These are phyloP conservation scores for Monocercomonoides exilis DNA, from an alignment of 78 protist species.

Conservation along the genomic window DNA sequence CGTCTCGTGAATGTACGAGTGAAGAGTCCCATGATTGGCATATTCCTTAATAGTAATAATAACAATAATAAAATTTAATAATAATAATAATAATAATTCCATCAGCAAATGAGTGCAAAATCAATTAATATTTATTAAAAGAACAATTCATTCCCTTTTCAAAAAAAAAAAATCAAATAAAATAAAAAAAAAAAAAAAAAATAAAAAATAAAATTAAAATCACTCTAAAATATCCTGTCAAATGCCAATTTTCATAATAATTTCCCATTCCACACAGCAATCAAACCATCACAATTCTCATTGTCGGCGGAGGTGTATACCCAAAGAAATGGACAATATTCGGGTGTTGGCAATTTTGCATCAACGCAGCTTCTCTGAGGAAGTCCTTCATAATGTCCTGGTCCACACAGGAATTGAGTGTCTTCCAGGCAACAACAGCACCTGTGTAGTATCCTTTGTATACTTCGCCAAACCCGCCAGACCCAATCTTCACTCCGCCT, in stretches of 20 bases:
- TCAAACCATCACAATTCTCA: slow-evolving; percentile 1
- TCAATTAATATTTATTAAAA: no score
- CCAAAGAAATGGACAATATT: background rate
- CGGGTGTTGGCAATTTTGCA: background rate
- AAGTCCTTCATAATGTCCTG: background rate
- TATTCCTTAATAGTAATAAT: background rate
- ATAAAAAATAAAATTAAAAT: no score
- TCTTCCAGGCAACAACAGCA: background rate
- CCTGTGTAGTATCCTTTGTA: background rate
- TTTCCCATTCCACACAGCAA: no score
- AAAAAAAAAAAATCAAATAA: no score
- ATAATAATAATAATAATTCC: no score
- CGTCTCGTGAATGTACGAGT: background rate
- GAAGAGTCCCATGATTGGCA: background rate
- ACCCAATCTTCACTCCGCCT: background rate
- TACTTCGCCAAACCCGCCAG: slow-evolving; percentile 10
- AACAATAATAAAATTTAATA: no score
- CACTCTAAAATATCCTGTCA: no score
- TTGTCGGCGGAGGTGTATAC: background rate
- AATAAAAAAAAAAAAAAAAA: no score
- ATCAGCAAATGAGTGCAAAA: no score
- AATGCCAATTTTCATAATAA: no score
- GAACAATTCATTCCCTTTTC: no score
- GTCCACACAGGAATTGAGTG: background rate
- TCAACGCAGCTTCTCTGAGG: background rate